Conservation (phyloP, 2,329 filamentous ascomycete species). For the Talaromyces sp. region DNA sequence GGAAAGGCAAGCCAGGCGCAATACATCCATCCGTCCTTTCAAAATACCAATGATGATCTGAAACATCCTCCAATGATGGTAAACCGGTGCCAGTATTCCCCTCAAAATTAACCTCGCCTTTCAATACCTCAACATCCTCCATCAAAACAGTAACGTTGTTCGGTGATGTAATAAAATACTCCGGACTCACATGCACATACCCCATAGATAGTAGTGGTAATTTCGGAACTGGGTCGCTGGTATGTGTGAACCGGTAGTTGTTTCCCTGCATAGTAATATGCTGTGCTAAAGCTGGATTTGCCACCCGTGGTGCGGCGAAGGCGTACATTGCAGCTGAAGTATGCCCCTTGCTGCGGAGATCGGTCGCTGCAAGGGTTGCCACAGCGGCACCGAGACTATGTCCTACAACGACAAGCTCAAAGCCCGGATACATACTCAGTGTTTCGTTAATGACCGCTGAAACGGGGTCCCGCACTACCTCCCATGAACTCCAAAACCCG, state of each 20-base stretch:
- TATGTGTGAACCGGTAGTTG: constrained; percentile 35
- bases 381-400: constrained; percentile 48
- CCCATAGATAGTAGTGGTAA: constrained; percentile 27
- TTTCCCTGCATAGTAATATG: constrained; percentile 34
- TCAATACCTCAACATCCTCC: constrained; percentile 27
- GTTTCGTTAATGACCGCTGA: constrained; percentile 28
- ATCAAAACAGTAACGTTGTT: constrained; percentile 24
- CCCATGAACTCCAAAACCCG: constrained; percentile 46
- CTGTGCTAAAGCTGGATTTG: constrained; percentile 30
- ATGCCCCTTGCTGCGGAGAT: constrained; percentile 35
- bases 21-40: background rate
- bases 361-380: constrained; percentile 41
- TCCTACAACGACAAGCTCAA: constrained; percentile 40
- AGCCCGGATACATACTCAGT: constrained; percentile 28
- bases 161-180: constrained; percentile 37
- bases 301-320: constrained; percentile 39
- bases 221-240: constrained; percentile 33
- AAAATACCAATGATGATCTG: constrained; percentile 31
- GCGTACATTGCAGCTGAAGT: constrained; percentile 36
- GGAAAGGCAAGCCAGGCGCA: background rate
- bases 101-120: constrained; percentile 24
- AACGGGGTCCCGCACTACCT: constrained; percentile 32
- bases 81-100: constrained; percentile 32
- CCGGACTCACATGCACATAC: constrained; percentile 32
- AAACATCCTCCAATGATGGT: constrained; percentile 14